Evolutionary conservation across 257 asterid genomes (phyloP).

Genomic region (Solanum dulcamara): DNA sequence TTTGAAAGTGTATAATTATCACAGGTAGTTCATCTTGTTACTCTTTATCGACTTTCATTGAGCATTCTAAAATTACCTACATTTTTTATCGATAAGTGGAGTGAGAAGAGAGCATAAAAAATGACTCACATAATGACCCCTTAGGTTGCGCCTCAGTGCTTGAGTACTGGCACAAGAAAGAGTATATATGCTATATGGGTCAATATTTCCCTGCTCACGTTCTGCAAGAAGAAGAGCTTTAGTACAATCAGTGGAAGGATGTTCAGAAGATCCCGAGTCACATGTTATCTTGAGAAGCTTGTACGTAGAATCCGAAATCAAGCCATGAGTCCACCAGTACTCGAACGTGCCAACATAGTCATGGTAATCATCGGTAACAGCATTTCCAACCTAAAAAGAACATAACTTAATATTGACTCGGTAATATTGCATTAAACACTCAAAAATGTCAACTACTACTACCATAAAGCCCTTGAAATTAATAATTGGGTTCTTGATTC

Average conservation of each 20-base stretch:
- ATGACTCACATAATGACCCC: slow-evolving; percentile 78
- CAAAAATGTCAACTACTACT: background rate
- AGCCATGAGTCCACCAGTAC: slow-evolving; percentile 99
- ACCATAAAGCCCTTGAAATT: slow-evolving; percentile 96
- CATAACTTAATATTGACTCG: background rate
- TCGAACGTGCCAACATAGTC: slow-evolving; percentile 88
- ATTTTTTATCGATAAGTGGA: background rate
- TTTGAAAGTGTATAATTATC: background rate
- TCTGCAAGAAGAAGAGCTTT: slow-evolving; percentile 49
- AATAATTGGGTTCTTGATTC: slow-evolving; percentile 57
- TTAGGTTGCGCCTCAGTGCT: slow-evolving; percentile 39
- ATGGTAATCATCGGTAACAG: slow-evolving; percentile 84
- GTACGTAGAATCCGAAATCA: slow-evolving; percentile 89
- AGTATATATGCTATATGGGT: slow-evolving; percentile 83
- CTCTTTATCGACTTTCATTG: background rate
- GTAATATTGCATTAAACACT: background rate
- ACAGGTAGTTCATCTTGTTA: background rate
- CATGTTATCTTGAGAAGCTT: slow-evolving; percentile 43
- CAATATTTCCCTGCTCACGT: slow-evolving; percentile 73
- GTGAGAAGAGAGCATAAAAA: background rate
- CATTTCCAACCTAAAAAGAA: slow-evolving; percentile 81
- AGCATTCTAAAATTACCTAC: background rate
- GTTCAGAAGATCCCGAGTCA: slow-evolving; percentile 65
- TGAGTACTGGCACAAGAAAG: slow-evolving; percentile 55
- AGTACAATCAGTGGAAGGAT: slow-evolving; percentile 61